phyloP scores from a whole-genome alignment of 2,329 filamentous ascomycete species.

The Phialophora tarda region DNA sequence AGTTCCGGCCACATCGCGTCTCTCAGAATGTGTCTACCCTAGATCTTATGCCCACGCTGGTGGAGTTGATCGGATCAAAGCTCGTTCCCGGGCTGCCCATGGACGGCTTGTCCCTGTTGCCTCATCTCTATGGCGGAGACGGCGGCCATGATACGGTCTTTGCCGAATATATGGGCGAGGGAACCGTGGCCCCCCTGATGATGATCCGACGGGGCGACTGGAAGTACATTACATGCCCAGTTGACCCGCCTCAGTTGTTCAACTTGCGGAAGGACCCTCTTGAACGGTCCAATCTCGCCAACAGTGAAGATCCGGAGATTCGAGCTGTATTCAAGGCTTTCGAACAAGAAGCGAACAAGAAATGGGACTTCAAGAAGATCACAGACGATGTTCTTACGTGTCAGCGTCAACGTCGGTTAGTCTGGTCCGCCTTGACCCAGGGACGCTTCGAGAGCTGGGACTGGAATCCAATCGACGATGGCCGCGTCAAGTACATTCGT shows the following conservation, averaged over 20 bases:
- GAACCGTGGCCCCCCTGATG: slow-evolving; percentile 84
- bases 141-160: slow-evolving; percentile 76
- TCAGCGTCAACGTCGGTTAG: slow-evolving; percentile 78
- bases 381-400: slow-evolving; percentile 74
- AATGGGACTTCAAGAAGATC: slow-evolving; percentile 83
- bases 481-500: slow-evolving; percentile 74
- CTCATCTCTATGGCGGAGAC: slow-evolving; percentile 71
- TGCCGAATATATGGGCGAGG: slow-evolving; percentile 93
- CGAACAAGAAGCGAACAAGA: slow-evolving; percentile 71
- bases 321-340: slow-evolving; percentile 61
- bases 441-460: slow-evolving; percentile 85
- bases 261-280: slow-evolving; percentile 76
- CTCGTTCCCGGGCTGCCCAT: slow-evolving; percentile 75
- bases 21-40: slow-evolving; percentile 86
- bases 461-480: slow-evolving; percentile 61
- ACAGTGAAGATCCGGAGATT: slow-evolving; percentile 50
- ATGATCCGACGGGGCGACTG: slow-evolving; percentile 90
- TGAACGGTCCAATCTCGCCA: slow-evolving; percentile 74
- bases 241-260: slow-evolving; percentile 83
- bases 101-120: slow-evolving; percentile 80
- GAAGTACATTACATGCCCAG: slow-evolving; percentile 89
- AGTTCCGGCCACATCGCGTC: slow-evolving; percentile 76
- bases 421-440: slow-evolving; percentile 78
- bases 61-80: slow-evolving; percentile 76
- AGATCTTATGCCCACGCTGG: slow-evolving; percentile 86